Evolutionary conservation across 495 filamentous ascomycete species (phyloP).

Genomic region (Talaromyces wortmannii): DNA sequence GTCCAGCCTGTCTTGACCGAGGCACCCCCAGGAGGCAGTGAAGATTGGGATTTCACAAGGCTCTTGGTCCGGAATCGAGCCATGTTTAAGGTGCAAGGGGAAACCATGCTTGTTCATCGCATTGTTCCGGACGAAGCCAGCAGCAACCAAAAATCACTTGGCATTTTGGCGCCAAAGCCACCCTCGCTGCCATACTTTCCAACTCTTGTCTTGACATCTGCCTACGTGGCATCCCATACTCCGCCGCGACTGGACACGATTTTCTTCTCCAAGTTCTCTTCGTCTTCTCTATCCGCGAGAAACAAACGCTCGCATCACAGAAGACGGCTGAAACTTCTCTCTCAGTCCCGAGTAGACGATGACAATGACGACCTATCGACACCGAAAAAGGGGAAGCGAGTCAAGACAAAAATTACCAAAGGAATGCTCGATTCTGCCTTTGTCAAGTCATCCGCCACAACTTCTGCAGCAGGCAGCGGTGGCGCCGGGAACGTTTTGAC

Average conservation of each 20-base stretch:
- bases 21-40: constrained; percentile 31
- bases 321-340: constrained; percentile 38
- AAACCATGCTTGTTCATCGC: constrained; percentile 60
- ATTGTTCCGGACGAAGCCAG: constrained; percentile 47
- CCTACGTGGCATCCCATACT: constrained; percentile 90
- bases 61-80: constrained; percentile 66
- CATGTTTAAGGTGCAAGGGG: constrained; percentile 75
- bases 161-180: constrained; percentile 23
- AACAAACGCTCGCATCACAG: constrained; percentile 53
- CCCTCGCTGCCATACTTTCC: constrained; percentile 68
- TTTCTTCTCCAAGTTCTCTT: constrained; percentile 78
- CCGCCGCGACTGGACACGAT: constrained; percentile 67
- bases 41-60: constrained; percentile 72
- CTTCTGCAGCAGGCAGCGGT: constrained; percentile 25
- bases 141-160: constrained; percentile 8
- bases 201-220: constrained; percentile 73
- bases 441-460: constrained; percentile 30
- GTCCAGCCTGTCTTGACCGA: constrained; percentile 35
- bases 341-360: constrained; percentile 35
- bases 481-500: constrained; percentile 34
- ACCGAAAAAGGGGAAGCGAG: constrained; percentile 28
- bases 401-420: constrained; percentile 43
- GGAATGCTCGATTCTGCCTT: constrained; percentile 32
- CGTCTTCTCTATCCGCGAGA: constrained; percentile 38
- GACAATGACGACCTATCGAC: constrained; percentile 19